phyloP scores from a whole-genome alignment of 768 basidiomycete species.

The Coprinopsis marcescibilis region DNA sequence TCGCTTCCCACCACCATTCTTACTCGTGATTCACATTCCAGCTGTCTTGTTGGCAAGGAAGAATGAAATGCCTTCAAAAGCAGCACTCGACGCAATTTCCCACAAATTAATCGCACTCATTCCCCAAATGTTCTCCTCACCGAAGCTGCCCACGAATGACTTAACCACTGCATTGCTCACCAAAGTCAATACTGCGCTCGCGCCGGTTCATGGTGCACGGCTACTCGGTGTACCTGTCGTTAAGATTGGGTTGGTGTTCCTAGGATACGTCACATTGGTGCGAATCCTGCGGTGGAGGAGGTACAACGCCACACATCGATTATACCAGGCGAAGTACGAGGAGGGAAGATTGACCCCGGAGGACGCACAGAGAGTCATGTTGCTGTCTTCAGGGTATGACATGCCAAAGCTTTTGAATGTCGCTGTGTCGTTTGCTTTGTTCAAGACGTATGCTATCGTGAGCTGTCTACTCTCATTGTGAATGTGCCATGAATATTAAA shows the following conservation, averaged over 20 bases:
- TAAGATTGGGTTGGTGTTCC: neutral
- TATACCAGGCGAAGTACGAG: slow-evolving; percentile 30
- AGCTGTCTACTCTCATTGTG: slow-evolving; percentile 15
- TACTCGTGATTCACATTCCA: too few relatives aligned
- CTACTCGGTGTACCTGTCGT: neutral
- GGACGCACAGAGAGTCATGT: slow-evolving; percentile 40
- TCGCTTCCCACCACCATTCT: too few relatives aligned
- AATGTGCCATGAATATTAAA: neutral
- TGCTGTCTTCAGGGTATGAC: slow-evolving; percentile 31
- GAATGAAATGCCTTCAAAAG: too few relatives aligned
- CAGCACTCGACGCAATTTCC: too few relatives aligned
- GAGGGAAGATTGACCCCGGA: slow-evolving; percentile 31
- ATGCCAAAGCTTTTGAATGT: slow-evolving; percentile 39
- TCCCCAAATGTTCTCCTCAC: too few relatives aligned
- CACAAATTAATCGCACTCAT: too few relatives aligned
- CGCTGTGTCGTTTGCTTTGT: slow-evolving; percentile 42
- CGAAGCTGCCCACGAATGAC: too few relatives aligned
- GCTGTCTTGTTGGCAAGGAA: too few relatives aligned
- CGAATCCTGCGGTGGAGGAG: neutral
- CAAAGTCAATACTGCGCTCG: neutral
- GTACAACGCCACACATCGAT: neutral
- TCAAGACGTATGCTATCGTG: slow-evolving; percentile 49
- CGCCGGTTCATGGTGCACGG: neutral
- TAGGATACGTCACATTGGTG: neutral
- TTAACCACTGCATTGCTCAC: too few relatives aligned